These are phyloP conservation scores for Edaphochlamys debaryana DNA, from an alignment of 139 green algal species.

Conservation along the genomic window DNA sequence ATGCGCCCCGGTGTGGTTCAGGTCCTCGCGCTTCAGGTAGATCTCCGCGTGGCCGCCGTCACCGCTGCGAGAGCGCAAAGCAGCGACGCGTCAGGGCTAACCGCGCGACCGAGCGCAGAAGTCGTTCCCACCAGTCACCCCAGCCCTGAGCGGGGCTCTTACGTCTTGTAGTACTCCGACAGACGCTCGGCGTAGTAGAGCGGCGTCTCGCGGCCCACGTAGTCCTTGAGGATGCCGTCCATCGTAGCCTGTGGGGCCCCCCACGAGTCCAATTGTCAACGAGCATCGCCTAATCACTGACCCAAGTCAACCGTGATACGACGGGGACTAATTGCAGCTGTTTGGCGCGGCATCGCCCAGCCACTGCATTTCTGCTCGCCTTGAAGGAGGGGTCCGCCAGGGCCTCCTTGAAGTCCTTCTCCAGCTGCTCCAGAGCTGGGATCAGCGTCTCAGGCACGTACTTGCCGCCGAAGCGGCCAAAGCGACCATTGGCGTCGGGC, in stretches of 20 bases:
- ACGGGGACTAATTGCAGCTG: too few relatives aligned
- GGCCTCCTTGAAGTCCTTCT: constrained; percentile 81
- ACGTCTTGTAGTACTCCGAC: constrained; percentile 82
- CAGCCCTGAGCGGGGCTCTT: too few relatives aligned
- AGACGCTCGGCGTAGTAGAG: constrained; percentile 96
- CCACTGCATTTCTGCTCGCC: constrained; percentile 49
- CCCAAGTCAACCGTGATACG: too few relatives aligned
- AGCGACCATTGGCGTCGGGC: constrained; percentile 85
- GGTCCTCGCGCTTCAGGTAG: constrained; percentile 98
- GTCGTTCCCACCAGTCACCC: too few relatives aligned
- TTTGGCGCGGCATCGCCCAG: too few relatives aligned
- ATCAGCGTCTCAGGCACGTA: constrained; percentile 99
- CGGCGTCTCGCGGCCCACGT: constrained; percentile 93
- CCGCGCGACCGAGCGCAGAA: too few relatives aligned
- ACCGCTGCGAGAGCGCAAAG: constrained; percentile 48
- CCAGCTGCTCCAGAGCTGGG: constrained; percentile 86
- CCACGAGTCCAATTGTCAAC: too few relatives aligned
- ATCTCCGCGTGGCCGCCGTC: constrained; percentile 80
- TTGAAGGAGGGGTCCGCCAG: constrained; percentile 79
- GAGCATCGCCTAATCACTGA: too few relatives aligned
- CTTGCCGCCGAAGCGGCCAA: constrained; percentile 92
- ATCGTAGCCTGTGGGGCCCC: constrained; percentile 91
- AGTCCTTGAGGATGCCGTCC: constrained; percentile 91
- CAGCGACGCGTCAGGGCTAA: too few relatives aligned
- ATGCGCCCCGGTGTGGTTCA: constrained; percentile 99